phyloP scores from a whole-genome alignment of 169 alveolate genomes.

The Babesia ovata region DNA sequence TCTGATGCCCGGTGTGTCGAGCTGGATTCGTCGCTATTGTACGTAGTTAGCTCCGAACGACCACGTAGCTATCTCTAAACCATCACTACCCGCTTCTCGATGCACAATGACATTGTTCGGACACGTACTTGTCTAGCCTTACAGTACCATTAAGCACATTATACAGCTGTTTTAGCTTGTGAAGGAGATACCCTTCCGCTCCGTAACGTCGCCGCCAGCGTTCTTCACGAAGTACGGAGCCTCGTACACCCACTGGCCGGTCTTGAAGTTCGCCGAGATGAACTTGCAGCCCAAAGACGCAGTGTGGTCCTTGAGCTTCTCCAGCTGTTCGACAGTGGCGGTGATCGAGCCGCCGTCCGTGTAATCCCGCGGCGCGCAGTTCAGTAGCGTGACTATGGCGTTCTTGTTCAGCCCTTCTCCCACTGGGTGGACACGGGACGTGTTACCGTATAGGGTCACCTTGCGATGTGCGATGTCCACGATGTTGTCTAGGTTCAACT shows the following conservation, averaged over 20 bases:
- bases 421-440: constrained; percentile 55
- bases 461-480: constrained; percentile 68
- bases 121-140: too few relatives aligned
- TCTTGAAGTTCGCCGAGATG: constrained; percentile 46
- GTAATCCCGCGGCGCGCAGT: constrained; percentile 67
- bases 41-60: too few relatives aligned
- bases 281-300: constrained; percentile 60
- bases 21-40: too few relatives aligned
- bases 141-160: too few relatives aligned
- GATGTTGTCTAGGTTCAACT: constrained; percentile 77
- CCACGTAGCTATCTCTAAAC: too few relatives aligned
- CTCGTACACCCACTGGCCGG: constrained; percentile 62
- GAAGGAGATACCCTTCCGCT: constrained; percentile 9
- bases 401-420: constrained; percentile 77
- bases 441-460: constrained; percentile 45
- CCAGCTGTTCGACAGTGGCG: constrained; percentile 37
- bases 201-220: not conserved
- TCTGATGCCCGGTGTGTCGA: too few relatives aligned
- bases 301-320: constrained; percentile 60
- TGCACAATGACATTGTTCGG: too few relatives aligned
- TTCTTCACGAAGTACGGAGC: constrained; percentile 54
- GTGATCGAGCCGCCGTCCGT: constrained; percentile 24
- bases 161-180: not conserved
- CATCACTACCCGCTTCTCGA: too few relatives aligned
- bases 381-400: constrained; percentile 69